Conservation (phyloP, 1,139 yeast species). For the Blastobotrys serpentis region DNA sequence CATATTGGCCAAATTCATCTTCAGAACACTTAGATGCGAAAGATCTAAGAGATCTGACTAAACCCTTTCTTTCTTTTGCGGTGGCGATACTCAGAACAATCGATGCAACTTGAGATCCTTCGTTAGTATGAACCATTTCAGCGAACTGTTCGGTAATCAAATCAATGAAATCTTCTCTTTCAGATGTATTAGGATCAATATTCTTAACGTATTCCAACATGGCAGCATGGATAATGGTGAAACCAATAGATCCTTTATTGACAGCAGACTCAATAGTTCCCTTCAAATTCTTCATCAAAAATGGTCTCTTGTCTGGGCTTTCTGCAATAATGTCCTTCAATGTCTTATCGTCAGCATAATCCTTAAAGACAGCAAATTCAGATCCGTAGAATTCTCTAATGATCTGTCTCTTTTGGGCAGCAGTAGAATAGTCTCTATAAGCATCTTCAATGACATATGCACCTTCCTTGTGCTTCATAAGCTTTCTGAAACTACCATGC, state of each 20-base stretch:
- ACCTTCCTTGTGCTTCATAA: conserved; percentile 97
- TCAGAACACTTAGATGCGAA: conserved; percentile 73
- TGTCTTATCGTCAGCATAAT: conserved; percentile 58
- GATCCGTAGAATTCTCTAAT: conserved; percentile 96
- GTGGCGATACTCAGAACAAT: conserved; percentile 74
- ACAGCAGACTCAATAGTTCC: conserved; percentile 89
- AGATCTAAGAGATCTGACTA: conserved; percentile 68
- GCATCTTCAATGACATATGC: conserved; percentile 98
- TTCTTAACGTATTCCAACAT: conserved; percentile 84
- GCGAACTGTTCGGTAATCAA: conserved; percentile 85
- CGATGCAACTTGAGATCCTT: conserved; percentile 90
- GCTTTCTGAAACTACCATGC: conserved; percentile 85
- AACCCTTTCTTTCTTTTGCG: conserved; percentile 87
- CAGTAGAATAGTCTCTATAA: conserved; percentile 78
- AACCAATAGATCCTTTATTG: conserved; percentile 94
- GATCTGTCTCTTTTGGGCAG: conserved; percentile 85
- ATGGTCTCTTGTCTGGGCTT: conserved; percentile 77
- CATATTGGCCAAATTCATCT: conserved; percentile 84
- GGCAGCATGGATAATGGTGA: conserved; percentile 93
- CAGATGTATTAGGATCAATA: conserved; percentile 55
- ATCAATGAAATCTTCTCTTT: conserved; percentile 79
- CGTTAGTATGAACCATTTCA: conserved; percentile 91
- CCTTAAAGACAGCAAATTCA: conserved; percentile 89
- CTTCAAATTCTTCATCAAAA: conserved; percentile 70
- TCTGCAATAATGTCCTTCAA: conserved; percentile 67